phyloP scores from a whole-genome alignment of 139 green algal genomes.

The Parachlorella kessleri region DNA sequence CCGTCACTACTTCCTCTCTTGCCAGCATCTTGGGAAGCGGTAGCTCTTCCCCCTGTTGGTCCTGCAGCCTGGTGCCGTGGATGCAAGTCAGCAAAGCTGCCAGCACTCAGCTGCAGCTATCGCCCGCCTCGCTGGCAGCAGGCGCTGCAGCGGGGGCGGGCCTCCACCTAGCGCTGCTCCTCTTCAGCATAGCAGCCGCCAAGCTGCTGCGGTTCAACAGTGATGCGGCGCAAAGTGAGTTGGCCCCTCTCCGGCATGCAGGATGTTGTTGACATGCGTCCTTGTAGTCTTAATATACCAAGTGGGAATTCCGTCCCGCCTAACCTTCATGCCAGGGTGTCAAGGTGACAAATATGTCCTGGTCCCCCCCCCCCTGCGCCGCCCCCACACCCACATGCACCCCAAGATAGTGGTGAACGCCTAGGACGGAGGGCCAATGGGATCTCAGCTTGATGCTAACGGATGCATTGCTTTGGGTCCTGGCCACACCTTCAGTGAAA shows the following conservation, averaged over 20 bases:
- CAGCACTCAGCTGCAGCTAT: conserved; percentile 19
- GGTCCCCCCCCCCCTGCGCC: background rate
- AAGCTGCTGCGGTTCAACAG: conserved; percentile 8
- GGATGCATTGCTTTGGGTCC: too few species aligned
- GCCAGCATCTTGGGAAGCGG: too few species aligned
- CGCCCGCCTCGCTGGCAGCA: conserved; percentile 8
- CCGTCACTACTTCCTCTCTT: too few species aligned
- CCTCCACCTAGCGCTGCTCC: conserved; percentile 55
- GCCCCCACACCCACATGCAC: background rate
- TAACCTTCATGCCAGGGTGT: too few species aligned
- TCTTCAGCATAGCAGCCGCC: conserved; percentile 40
- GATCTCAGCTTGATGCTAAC: too few species aligned
- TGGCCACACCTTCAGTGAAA: too few species aligned
- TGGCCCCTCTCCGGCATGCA: background rate
- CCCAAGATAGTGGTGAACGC: too few species aligned
- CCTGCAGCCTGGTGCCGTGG: conserved; percentile 75
- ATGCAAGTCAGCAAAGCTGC: conserved; percentile 72
- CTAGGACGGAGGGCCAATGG: too few species aligned
- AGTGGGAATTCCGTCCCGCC: too few species aligned
- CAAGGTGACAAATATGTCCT: too few species aligned
- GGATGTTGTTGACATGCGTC: background rate
- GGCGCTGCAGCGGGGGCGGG: conserved; percentile 36
- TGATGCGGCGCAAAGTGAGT: conserved; percentile 5
- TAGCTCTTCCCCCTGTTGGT: too few species aligned
- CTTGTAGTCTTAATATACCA: too few species aligned